Conservation (phyloP, 2,329 filamentous ascomycete genomes). For the Gaeumannomyces sp. region DNA sequence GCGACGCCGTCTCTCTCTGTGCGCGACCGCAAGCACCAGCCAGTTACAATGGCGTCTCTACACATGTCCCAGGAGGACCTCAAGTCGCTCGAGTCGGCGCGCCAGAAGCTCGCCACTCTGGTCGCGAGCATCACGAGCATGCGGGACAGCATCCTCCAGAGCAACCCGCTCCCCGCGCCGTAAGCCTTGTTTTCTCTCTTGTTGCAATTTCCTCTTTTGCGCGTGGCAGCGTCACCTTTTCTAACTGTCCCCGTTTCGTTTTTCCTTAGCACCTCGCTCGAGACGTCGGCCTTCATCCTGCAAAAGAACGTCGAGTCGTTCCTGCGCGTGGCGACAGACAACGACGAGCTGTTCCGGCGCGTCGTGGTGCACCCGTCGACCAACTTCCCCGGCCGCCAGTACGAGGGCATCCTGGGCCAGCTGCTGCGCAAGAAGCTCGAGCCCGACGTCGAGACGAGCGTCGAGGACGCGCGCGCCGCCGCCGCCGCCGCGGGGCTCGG, state of each 20-base stretch:
- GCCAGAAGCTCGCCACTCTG: slow-evolving; percentile 62
- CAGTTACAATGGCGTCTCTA: slow-evolving; percentile 34
- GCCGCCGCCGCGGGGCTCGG: slow-evolving; percentile 28
- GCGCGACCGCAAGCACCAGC: neutral
- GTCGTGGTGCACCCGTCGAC: slow-evolving; percentile 71
- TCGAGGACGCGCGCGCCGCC: slow-evolving; percentile 54
- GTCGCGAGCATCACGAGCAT: slow-evolving; percentile 62
- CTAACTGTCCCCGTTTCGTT: neutral
- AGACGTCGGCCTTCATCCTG: slow-evolving; percentile 65
- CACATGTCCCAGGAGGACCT: slow-evolving; percentile 52
- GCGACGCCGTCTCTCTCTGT: neutral
- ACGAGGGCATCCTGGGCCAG: slow-evolving; percentile 59
- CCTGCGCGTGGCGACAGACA: slow-evolving; percentile 56
- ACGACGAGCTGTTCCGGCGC: slow-evolving; percentile 61
- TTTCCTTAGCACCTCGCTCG: slow-evolving; percentile 56
- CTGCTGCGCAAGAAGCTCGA: slow-evolving; percentile 80
- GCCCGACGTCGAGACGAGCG: slow-evolving; percentile 67
- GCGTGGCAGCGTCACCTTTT: no score
- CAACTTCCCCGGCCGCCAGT: slow-evolving; percentile 64
- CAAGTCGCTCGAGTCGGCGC: slow-evolving; percentile 64
- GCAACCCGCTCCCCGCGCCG: slow-evolving; percentile 62
- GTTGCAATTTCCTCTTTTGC: no score
- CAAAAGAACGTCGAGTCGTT: slow-evolving; percentile 64
- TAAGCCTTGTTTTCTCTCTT: slow-evolving; percentile 28
- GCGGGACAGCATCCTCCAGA: slow-evolving; percentile 52